phyloP scores from a whole-genome alignment of 805 yeast species.

The Candida maltosa region DNA sequence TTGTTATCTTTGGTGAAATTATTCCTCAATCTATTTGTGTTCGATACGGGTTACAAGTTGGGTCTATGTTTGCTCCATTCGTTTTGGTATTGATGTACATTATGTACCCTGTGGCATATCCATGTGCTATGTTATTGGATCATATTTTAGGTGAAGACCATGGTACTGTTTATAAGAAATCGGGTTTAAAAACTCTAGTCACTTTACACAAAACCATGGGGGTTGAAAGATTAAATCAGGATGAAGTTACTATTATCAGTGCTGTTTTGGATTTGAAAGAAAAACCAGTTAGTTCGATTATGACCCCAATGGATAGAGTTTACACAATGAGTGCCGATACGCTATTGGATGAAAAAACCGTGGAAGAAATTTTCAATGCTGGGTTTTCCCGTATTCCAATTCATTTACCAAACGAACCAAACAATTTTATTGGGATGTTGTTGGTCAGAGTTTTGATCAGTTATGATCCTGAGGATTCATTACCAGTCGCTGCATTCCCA shows the following conservation, averaged over 20 bases:
- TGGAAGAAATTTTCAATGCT: slow-evolving; percentile 86
- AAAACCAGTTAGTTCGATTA: slow-evolving; percentile 77
- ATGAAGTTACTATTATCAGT: slow-evolving; percentile 92
- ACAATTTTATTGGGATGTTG: slow-evolving; percentile 92
- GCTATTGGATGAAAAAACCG: slow-evolving; percentile 76
- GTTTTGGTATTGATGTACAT: slow-evolving; percentile 80
- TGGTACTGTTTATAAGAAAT: slow-evolving; percentile 89
- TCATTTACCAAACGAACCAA: slow-evolving; percentile 83
- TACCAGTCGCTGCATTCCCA: slow-evolving; percentile 91
- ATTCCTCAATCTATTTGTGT: slow-evolving; percentile 95
- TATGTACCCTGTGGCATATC: slow-evolving; percentile 91
- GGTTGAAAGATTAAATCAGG: slow-evolving; percentile 86
- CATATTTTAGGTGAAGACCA: slow-evolving; percentile 89
- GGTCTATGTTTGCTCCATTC: slow-evolving; percentile 87
- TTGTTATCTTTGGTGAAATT: slow-evolving; percentile 93
- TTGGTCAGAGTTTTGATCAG: slow-evolving; percentile 88
- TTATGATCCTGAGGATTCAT: slow-evolving; percentile 93
- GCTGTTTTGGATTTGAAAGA: slow-evolving; percentile 94
- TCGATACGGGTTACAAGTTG: slow-evolving; percentile 86
- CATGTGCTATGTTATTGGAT: slow-evolving; percentile 80
- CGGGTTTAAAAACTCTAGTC: slow-evolving; percentile 90
- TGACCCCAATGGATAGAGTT: slow-evolving; percentile 92
- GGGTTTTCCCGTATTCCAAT: slow-evolving; percentile 96
- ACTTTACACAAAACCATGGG: slow-evolving; percentile 94
- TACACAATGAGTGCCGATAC: slow-evolving; percentile 84